These are phyloP conservation scores for Vigna radiata DNA, from an alignment of 306 rosid species.

Conservation along the genomic window DNA sequence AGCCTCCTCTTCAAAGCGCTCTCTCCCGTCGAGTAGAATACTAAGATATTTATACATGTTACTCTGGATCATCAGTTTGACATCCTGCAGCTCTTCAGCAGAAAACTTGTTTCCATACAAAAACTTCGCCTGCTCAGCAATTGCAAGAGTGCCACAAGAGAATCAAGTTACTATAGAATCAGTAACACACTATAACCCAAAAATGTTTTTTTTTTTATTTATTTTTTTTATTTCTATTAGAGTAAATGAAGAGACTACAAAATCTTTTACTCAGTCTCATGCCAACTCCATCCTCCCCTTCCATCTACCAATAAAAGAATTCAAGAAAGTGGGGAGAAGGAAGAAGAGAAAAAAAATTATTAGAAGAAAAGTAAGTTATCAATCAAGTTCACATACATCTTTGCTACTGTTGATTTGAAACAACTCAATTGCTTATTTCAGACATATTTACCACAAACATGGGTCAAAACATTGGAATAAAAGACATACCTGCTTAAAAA, in stretches of 20 bases:
- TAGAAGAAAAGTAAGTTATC: background rate
- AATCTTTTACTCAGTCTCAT: background rate
- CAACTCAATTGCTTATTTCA: conserved; percentile 26
- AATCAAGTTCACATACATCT: conserved; percentile 29
- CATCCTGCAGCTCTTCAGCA: conserved; percentile 77
- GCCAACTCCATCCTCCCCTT: conserved; percentile 3
- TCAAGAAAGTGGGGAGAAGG: background rate
- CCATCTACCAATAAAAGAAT: conserved; percentile 23
- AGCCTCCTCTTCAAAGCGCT: conserved; percentile 95
- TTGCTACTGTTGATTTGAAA: conserved; percentile 26
- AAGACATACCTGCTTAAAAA: conserved; percentile 86
- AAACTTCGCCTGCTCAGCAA: conserved; percentile 78
- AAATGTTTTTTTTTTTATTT: background rate
- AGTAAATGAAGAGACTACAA: conserved; percentile 7
- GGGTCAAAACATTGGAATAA: conserved; percentile 12
- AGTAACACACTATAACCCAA: conserved; percentile 23
- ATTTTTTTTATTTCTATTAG: conserved; percentile 23
- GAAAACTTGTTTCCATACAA: conserved; percentile 83
- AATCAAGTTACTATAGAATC: conserved; percentile 32
- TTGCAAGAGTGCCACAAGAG: conserved; percentile 40
- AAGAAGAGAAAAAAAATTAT: background rate
- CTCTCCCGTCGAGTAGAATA: conserved; percentile 95
- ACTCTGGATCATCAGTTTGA: conserved; percentile 95
- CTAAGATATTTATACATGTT: conserved; percentile 96
- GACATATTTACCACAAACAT: background rate